phyloP scores from a whole-genome alignment of 1,284 basidiomycete genomes.

The Psilocybe mexicana region DNA sequence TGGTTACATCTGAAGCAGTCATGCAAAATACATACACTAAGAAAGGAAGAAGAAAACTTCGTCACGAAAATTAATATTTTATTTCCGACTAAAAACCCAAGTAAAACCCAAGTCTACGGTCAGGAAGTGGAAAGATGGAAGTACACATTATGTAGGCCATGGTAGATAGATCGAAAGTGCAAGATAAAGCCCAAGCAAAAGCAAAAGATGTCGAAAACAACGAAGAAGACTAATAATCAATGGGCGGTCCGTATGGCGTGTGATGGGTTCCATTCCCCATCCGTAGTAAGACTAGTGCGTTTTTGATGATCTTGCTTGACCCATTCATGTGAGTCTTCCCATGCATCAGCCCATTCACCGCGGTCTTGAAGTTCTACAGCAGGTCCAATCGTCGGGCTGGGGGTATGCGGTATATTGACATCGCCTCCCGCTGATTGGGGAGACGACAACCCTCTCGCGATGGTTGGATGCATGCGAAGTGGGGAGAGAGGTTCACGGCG shows the following conservation, averaged over 20 bases:
- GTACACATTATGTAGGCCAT: background rate
- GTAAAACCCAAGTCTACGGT: background rate
- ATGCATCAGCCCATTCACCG: conserved; percentile 49
- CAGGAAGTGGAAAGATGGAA: background rate
- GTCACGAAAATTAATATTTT: background rate
- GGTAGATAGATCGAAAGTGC: background rate
- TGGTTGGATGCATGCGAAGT: conserved; percentile 33
- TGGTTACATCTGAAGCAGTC: no score
- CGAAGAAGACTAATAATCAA: background rate
- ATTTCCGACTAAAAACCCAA: background rate
- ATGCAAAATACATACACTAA: no score
- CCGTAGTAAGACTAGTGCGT: conserved; percentile 9
- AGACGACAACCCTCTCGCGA: conserved; percentile 28
- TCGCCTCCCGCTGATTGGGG: conserved; percentile 30
- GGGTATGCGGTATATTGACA: conserved; percentile 14
- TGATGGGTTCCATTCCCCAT: conserved; percentile 11
- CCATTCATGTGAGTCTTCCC: conserved; percentile 63
- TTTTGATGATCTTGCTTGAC: conserved; percentile 29
- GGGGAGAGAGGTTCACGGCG: conserved; percentile 45
- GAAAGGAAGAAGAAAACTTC: no score
- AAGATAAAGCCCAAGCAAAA: conserved; percentile 1
- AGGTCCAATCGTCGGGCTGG: conserved; percentile 19
- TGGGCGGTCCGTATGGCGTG: background rate
- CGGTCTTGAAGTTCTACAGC: conserved; percentile 22
- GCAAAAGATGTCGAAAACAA: background rate